Percentiles rank a stretch among this genome's conserved stretches.
These are phyloP conservation scores for Epichloe sibirici DNA, from an alignment of 2,329 filamentous ascomycete genomes.

Conservation along the genomic window DNA sequence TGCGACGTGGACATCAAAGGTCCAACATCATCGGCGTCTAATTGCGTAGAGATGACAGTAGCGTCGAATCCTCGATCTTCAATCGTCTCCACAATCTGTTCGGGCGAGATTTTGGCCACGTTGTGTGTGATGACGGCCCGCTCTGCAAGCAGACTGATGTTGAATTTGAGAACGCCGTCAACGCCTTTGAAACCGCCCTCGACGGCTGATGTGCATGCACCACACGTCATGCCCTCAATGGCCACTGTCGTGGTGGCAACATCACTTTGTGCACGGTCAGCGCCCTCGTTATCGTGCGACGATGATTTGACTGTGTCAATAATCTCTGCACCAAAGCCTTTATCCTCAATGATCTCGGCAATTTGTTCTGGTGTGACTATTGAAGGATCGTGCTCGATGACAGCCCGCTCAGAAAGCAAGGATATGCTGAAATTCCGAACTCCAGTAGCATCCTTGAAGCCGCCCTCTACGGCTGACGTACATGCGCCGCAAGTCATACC, in stretches of 20 bases:
- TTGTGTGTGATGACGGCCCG: constrained; percentile 83
- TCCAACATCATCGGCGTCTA: constrained; percentile 42
- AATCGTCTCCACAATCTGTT: constrained; percentile 69
- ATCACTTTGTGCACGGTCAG: constrained; percentile 21
- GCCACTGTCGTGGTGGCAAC: constrained; percentile 68
- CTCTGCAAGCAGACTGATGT: constrained; percentile 88
- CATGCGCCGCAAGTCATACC: constrained; percentile 91
- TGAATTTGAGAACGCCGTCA: constrained; percentile 75
- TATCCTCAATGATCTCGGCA: constrained; percentile 50
- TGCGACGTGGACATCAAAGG: constrained; percentile 51
- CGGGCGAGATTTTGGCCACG: constrained; percentile 52
- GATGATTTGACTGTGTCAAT: constrained; percentile 52
- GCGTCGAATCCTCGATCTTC: constrained; percentile 88
- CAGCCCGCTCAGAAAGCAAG: constrained; percentile 70
- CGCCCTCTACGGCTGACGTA: constrained; percentile 72
- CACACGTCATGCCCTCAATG: constrained; percentile 96
- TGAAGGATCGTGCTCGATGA: constrained; percentile 63
- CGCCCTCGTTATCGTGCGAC: constrained; percentile 14
- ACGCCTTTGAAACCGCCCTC: constrained; percentile 69
- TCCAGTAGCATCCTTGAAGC: constrained; percentile 62
- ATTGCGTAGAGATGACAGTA: constrained; percentile 62
- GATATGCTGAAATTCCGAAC: constrained; percentile 72
- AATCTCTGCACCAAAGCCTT: constrained; percentile 71
- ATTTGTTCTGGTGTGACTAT: constrained; percentile 41
- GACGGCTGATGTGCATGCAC: constrained; percentile 86